These are phyloP conservation scores for Aspergillus quadricinctus DNA, from an alignment of 2,329 filamentous ascomycete species.

Conservation along the genomic window DNA sequence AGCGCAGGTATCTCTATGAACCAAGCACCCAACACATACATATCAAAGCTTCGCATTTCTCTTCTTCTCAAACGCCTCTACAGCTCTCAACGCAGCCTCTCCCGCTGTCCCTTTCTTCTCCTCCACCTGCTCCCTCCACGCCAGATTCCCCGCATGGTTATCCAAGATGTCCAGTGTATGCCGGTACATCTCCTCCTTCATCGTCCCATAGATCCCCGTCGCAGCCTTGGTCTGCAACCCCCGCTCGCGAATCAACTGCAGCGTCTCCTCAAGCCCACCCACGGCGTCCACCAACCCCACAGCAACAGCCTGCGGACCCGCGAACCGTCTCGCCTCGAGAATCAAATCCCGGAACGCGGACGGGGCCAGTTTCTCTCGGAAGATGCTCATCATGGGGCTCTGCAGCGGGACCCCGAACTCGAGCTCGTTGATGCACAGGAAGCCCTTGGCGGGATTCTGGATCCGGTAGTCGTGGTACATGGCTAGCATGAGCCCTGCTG, in stretches of 20 bases:
- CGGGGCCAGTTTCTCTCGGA: conserved; percentile 62
- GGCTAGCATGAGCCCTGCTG: conserved; percentile 74
- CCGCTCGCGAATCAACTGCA: conserved; percentile 57
- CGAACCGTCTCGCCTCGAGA: conserved; percentile 68
- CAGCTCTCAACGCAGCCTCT: conserved; percentile 43
- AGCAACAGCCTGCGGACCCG: conserved; percentile 58
- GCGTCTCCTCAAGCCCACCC: conserved; percentile 60
- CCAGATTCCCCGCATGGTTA: conserved; percentile 45
- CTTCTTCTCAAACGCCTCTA: conserved; percentile 49
- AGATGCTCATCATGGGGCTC: conserved; percentile 69
- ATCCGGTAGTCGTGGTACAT: conserved; percentile 82
- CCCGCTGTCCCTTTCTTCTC: conserved; percentile 42
- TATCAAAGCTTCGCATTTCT: conserved; percentile 27
- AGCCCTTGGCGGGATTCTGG: conserved; percentile 67
- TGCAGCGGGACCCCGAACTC: conserved; percentile 73
- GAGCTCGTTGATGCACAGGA: conserved; percentile 74
- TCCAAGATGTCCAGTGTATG: conserved; percentile 59
- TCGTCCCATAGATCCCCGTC: conserved; percentile 62
- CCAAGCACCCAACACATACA: neutral
- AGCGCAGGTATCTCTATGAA: neutral
- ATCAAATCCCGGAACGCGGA: conserved; percentile 59
- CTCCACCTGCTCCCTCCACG: conserved; percentile 44
- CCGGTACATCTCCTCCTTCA: conserved; percentile 74
- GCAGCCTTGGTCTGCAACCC: conserved; percentile 59
- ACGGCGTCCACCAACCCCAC: conserved; percentile 65